Conservation (phyloP, 495 filamentous ascomycete species). For the Podospora fimiseda region DNA sequence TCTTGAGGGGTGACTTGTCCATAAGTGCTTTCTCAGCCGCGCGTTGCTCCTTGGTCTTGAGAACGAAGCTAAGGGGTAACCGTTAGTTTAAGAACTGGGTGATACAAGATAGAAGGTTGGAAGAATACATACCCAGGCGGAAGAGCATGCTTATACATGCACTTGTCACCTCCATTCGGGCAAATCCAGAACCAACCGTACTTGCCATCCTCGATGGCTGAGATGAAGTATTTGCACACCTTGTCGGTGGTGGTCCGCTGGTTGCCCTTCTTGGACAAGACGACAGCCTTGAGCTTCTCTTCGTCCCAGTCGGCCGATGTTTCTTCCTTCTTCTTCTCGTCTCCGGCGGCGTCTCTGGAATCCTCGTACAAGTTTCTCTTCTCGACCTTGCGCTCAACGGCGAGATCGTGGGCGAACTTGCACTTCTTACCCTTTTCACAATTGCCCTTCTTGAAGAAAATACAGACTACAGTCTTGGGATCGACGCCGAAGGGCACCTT, state of each 20-base stretch:
- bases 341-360: conserved; percentile 64
- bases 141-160: conserved; percentile 96
- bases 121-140: conserved; percentile 69
- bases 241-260: conserved; percentile 94
- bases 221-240: conserved; percentile 98
- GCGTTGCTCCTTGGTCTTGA: conserved; percentile 96
- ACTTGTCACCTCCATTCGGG: conserved; percentile 94
- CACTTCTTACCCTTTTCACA: conserved; percentile 98
- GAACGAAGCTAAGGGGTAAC: conserved; percentile 60
- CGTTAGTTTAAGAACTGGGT: conserved; percentile 22
- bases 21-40: conserved; percentile 94
- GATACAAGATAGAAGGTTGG: background rate
- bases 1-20: conserved; percentile 93
- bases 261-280: conserved; percentile 94
- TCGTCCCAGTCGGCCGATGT: conserved; percentile 96
- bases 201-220: conserved; percentile 94
- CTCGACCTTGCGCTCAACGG: conserved; percentile 79
- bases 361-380: conserved; percentile 94
- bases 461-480: conserved; percentile 94
- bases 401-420: conserved; percentile 92
- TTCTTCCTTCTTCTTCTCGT: conserved; percentile 82
- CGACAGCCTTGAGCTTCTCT: conserved; percentile 84
- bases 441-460: conserved; percentile 91
- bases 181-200: conserved; percentile 99
- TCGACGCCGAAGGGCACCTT: conserved; percentile 98